phyloP scores from a whole-genome alignment of 1,139 yeast genomes.

The Magnusiomyces sp. region DNA sequence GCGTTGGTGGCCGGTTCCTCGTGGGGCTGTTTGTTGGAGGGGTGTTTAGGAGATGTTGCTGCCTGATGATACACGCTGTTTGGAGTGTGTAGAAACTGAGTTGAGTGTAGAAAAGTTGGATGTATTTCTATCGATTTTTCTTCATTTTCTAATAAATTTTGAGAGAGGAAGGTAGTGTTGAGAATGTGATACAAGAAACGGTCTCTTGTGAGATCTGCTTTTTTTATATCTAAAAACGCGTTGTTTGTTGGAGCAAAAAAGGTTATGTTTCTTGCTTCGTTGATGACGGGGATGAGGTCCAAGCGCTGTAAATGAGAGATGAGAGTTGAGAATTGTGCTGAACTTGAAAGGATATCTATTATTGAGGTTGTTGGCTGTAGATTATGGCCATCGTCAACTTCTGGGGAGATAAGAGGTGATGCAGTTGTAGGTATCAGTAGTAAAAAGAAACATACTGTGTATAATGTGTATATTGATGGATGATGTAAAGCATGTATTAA shows the following conservation, averaged over 20 bases:
- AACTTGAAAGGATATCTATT: conserved; percentile 65
- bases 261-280: conserved; percentile 58
- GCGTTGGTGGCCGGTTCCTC: too few relatives aligned
- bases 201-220: conserved; percentile 24
- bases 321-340: conserved; percentile 66
- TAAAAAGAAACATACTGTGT: not conserved
- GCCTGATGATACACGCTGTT: too few relatives aligned
- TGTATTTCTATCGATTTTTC: not conserved
- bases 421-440: too few relatives aligned
- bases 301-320: conserved; percentile 55
- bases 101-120: not conserved
- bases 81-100: not conserved
- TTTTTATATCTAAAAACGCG: conserved; percentile 46
- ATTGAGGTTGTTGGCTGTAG: conserved; percentile 36
- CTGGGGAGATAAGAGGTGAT: not conserved
- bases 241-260: conserved; percentile 80
- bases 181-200: conserved; percentile 32
- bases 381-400: not conserved
- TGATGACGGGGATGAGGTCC: conserved; percentile 62
- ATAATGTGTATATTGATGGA: too few relatives aligned
- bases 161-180: conserved; percentile 23
- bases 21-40: too few relatives aligned
- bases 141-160: conserved; percentile 7
- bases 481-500: too few relatives aligned
- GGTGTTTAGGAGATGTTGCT: too few relatives aligned